Percentiles rank a stretch among this genome's conserved stretches.
These are phyloP conservation scores for Ascochyta clinopodiicola DNA, from an alignment of 2,329 filamentous ascomycete genomes.

Conservation along the genomic window DNA sequence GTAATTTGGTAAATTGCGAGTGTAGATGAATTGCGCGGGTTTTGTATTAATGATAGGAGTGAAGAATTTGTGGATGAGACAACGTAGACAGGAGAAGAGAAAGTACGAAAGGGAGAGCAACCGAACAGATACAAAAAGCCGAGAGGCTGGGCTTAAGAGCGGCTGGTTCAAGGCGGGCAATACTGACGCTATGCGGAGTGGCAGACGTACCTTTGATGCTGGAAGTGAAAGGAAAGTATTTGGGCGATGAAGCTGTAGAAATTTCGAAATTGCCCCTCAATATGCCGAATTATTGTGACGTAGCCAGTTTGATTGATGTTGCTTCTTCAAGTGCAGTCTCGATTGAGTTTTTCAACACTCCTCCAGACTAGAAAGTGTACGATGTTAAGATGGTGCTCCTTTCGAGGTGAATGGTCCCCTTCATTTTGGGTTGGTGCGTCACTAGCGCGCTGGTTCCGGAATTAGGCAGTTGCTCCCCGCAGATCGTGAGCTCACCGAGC, in stretches of 20 bases:
- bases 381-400: background rate
- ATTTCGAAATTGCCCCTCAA: conserved; percentile 5
- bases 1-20: background rate
- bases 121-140: too few species aligned
- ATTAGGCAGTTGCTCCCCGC: conserved; percentile 24
- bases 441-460: conserved; percentile 18
- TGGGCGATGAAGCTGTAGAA: background rate
- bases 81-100: background rate
- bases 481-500: background rate
- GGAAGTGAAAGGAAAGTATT: conserved; percentile 16
- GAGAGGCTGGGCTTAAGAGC: background rate
- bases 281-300: background rate
- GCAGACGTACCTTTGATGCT: conserved; percentile 23
- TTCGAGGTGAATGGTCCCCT: background rate
- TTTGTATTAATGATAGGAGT: background rate
- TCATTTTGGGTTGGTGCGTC: conserved; percentile 12
- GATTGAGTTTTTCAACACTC: background rate
- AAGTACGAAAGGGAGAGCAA: background rate
- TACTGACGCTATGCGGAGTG: background rate
- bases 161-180: conserved; percentile 11
- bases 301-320: too few species aligned
- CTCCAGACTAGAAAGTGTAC: background rate
- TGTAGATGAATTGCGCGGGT: background rate
- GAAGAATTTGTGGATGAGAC: background rate
- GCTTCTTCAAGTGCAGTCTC: background rate